phyloP scores from a whole-genome alignment of 768 basidiomycete species.

The Kondoa subrosea region DNA sequence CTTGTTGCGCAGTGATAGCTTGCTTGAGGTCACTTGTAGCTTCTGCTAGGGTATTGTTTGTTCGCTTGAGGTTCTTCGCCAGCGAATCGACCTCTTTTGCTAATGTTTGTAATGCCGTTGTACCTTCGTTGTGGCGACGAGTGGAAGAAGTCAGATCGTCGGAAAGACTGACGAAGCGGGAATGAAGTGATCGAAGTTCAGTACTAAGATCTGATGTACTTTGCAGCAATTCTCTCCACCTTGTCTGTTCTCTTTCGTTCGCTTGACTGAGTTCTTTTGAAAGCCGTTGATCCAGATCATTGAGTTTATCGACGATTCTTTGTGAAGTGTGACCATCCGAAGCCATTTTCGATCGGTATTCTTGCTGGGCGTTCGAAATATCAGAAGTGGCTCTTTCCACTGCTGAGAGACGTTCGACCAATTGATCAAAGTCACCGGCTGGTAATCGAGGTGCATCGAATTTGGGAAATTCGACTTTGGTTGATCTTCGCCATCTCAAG shows the following conservation, averaged over 20 bases:
- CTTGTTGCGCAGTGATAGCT: conserved; percentile 29
- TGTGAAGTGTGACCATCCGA: not conserved
- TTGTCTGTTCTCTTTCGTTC: not conserved
- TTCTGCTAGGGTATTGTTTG: conserved; percentile 25
- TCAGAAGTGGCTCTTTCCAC: conserved; percentile 25
- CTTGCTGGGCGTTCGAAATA: conserved; percentile 10
- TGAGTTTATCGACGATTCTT: conserved; percentile 7
- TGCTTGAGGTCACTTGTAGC: conserved; percentile 29
- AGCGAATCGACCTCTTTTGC: not conserved
- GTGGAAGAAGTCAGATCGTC: not conserved
- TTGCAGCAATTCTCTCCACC: not conserved
- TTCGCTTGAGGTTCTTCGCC: conserved; percentile 22
- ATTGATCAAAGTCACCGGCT: conserved; percentile 30
- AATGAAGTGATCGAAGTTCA: not conserved
- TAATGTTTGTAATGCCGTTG: conserved; percentile 1
- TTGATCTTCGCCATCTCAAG: conserved; percentile 13
- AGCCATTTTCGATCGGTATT: not conserved
- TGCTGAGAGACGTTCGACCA: conserved; percentile 27
- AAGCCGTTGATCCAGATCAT: conserved; percentile 14
- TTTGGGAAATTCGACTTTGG: not conserved
- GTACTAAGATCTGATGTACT: not conserved
- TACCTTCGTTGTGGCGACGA: conserved; percentile 1
- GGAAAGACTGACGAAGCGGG: not conserved
- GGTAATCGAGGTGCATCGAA: conserved; percentile 13
- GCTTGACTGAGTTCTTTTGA: not conserved